phyloP scores from a whole-genome alignment of 305 asterid species.

The Solanum chacoense region DNA sequence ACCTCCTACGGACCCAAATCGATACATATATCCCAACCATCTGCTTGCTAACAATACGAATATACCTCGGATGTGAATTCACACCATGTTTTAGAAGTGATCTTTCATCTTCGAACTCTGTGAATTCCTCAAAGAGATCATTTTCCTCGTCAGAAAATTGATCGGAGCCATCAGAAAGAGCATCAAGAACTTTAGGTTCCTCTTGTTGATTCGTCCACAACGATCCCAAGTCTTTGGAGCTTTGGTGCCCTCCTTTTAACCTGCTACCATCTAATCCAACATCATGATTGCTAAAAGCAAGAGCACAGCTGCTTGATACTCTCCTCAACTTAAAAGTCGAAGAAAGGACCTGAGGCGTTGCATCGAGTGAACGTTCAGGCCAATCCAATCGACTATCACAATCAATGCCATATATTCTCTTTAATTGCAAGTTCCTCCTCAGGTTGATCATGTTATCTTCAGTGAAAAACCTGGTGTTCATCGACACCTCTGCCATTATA shows the following conservation, averaged over 20 bases:
- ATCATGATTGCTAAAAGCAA: constrained; percentile 10
- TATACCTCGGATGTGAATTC: constrained; percentile 34
- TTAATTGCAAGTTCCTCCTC: constrained; percentile 21
- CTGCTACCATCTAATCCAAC: constrained; percentile 20
- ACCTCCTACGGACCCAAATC: constrained; percentile 66
- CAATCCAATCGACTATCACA: constrained; percentile 42
- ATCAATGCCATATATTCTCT: constrained; percentile 21
- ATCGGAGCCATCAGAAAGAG: constrained; percentile 34
- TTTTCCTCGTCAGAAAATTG: constrained; percentile 41
- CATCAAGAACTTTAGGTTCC: constrained; percentile 30
- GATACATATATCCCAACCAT: constrained; percentile 96
- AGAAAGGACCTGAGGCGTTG: constrained; percentile 40
- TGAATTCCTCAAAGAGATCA: constrained; percentile 31
- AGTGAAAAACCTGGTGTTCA: constrained; percentile 1
- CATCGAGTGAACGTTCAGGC: constrained; percentile 82
- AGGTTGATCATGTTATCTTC: constrained; percentile 12
- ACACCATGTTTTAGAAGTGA: neutral
- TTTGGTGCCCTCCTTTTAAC: constrained; percentile 44
- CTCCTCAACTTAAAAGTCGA: constrained; percentile 44
- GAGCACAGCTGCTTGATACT: constrained; percentile 50
- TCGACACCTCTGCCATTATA: constrained; percentile 19
- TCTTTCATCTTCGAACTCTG: constrained; percentile 15
- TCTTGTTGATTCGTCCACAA: constrained; percentile 34
- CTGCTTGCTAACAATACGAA: constrained; percentile 85
- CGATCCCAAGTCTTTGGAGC: constrained; percentile 51